phyloP scores from a whole-genome alignment of 768 basidiomycete genomes.

The Tulasnella sp. region DNA sequence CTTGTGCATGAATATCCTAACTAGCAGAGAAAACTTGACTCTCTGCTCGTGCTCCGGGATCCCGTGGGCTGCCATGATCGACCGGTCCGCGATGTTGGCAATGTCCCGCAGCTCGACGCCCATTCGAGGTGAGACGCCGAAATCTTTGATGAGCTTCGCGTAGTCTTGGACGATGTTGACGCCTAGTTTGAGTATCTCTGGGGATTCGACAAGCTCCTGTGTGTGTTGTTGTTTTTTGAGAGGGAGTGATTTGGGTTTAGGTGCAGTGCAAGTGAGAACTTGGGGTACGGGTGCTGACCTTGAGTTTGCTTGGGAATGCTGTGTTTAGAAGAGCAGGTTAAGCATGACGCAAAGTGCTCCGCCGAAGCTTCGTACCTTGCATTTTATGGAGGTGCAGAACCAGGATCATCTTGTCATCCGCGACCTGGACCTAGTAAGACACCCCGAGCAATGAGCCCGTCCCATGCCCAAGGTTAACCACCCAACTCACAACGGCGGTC shows the following conservation, averaged over 20 bases:
- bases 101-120: conserved; percentile 43
- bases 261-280: too few relatives aligned
- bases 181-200: conserved; percentile 38
- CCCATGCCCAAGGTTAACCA: background rate
- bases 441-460: background rate
- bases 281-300: background rate
- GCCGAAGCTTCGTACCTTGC: background rate
- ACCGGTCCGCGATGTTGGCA: conserved; percentile 35
- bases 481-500: background rate
- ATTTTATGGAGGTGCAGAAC: background rate
- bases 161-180: conserved; percentile 45
- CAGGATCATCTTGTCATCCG: background rate
- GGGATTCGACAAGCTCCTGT: conserved; percentile 41
- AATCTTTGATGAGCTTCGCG: conserved; percentile 43
- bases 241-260: too few relatives aligned
- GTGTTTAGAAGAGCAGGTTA: background rate
- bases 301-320: background rate
- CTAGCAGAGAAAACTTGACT: conserved; percentile 40
- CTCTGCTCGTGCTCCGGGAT: conserved; percentile 29
- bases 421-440: background rate
- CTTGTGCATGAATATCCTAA: conserved; percentile 36
- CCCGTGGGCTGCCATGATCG: background rate
- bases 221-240: too few relatives aligned
- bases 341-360: background rate
- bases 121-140: conserved; percentile 35